A percentile compares a stretch with the other conserved stretches of the same genome.
Evolutionary conservation across 208 protist genomes (phyloP).

Genomic region (Crithidia brevicula): DNA sequence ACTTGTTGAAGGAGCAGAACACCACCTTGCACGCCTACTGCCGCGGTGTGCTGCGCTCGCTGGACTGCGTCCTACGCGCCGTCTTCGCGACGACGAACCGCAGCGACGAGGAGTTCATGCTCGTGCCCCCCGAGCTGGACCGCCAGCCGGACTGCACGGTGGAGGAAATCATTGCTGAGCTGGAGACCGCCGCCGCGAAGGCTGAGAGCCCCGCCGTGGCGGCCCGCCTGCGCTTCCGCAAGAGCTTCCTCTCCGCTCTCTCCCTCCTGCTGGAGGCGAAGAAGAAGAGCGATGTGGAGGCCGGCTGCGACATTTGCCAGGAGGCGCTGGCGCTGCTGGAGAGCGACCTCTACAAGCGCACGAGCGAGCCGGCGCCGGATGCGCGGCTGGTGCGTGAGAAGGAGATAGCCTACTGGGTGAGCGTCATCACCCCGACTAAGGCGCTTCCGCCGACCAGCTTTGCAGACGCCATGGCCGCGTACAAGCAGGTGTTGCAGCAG

Average conservation of each 20-base stretch:
- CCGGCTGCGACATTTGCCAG: conserved; percentile 49
- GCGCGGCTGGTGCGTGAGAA: conserved; percentile 49
- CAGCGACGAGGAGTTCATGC: conserved; percentile 86
- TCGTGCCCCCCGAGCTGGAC: conserved; percentile 62
- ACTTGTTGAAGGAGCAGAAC: conserved; percentile 67
- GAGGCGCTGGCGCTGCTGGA: conserved; percentile 54
- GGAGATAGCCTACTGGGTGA: conserved; percentile 75
- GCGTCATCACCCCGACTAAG: conserved; percentile 66
- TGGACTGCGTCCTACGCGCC: conserved; percentile 64
- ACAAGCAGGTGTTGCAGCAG: conserved; percentile 62
- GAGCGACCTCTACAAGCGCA: conserved; percentile 42
- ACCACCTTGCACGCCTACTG: conserved; percentile 70
- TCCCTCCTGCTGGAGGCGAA: conserved; percentile 52
- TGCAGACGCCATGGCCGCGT: conserved; percentile 52
- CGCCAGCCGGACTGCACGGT: conserved; percentile 49
- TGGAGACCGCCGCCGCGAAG: conserved; percentile 56
- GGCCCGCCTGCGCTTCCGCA: conserved; percentile 71
- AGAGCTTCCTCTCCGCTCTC: conserved; percentile 59
- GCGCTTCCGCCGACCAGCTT: conserved; percentile 46
- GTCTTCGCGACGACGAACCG: conserved; percentile 76
- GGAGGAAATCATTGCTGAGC: conserved; percentile 63
- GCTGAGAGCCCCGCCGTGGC: conserved; percentile 44
- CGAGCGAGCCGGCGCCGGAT: conserved; percentile 56
- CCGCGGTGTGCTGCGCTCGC: conserved; percentile 60
- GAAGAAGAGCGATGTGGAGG: conserved; percentile 54